phyloP scores from a whole-genome alignment of 2,329 filamentous ascomycete species.

The Colletotrichum chrysophilum region DNA sequence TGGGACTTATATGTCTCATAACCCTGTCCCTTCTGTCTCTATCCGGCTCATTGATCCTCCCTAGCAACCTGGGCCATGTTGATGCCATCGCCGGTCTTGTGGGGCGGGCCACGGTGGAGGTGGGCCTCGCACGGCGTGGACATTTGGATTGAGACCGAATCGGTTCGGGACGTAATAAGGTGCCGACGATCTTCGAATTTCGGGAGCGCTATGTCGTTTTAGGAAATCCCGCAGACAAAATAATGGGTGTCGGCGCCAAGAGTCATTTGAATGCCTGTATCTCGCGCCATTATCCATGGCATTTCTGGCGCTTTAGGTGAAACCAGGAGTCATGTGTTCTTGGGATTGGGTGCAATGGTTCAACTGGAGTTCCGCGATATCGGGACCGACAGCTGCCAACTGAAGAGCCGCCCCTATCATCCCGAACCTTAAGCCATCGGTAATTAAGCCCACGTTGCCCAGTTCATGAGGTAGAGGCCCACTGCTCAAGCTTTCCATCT shows the following conservation, averaged over 20 bases:
- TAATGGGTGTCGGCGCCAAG: not conserved
- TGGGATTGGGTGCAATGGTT: not conserved
- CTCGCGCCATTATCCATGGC: not conserved
- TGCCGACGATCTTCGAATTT: not conserved
- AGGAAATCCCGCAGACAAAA: not conserved
- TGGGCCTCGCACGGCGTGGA: not conserved
- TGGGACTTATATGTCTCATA: not conserved
- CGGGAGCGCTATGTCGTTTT: not conserved
- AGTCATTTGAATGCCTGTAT: not conserved
- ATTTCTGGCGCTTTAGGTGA: not conserved
- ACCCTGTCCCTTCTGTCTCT: not conserved
- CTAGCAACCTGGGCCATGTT: not conserved
- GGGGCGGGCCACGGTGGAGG: not conserved
- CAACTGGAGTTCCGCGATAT: not conserved
- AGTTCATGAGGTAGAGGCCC: not conserved
- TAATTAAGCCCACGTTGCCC: not conserved
- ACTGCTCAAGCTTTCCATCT: not conserved
- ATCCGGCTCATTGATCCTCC: not conserved
- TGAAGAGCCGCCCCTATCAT: not conserved
- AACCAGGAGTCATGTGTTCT: not conserved
- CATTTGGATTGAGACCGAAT: not conserved
- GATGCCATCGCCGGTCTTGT: not conserved
- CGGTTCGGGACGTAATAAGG: not conserved
- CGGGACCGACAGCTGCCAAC: not conserved
- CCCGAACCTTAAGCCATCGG: not conserved